Evolutionary conservation across 345 rosid genomes (phyloP).

Genomic region (Sisymbrium irio): DNA sequence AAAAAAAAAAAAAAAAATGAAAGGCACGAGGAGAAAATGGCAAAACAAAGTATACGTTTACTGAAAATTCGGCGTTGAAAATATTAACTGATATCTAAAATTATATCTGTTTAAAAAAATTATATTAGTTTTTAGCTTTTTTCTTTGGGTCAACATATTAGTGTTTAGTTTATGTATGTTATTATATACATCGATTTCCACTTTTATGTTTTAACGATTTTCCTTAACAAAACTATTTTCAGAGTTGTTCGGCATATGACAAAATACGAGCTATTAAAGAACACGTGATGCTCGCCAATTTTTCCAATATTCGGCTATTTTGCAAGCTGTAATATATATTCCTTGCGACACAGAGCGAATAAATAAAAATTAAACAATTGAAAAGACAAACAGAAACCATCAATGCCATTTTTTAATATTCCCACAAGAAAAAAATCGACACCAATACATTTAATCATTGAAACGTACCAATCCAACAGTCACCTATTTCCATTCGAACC

Average conservation of each 20-base stretch:
- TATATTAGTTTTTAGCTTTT: background rate
- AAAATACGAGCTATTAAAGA: background rate
- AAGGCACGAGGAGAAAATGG: background rate
- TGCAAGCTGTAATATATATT: conserved; percentile 32
- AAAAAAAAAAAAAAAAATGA: no score
- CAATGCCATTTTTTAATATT: background rate
- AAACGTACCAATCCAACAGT: background rate
- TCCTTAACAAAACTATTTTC: background rate
- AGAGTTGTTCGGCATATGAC: background rate
- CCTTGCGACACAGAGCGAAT: background rate
- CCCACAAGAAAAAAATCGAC: conserved; percentile 2
- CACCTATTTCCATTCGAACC: conserved; percentile 3
- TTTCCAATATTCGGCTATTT: conserved; percentile 1
- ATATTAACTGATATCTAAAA: background rate
- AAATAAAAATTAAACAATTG: background rate
- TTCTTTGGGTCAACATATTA: background rate
- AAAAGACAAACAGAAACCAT: conserved; percentile 2
- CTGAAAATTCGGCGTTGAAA: background rate
- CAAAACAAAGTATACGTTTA: background rate
- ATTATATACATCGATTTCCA: background rate
- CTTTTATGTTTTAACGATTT: background rate
- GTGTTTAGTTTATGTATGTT: background rate
- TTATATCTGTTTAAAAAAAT: background rate
- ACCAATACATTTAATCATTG: background rate
- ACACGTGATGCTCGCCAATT: background rate